Conservation (phyloP, 495 filamentous ascomycete species). For the Astrothelium subdiscretum region DNA sequence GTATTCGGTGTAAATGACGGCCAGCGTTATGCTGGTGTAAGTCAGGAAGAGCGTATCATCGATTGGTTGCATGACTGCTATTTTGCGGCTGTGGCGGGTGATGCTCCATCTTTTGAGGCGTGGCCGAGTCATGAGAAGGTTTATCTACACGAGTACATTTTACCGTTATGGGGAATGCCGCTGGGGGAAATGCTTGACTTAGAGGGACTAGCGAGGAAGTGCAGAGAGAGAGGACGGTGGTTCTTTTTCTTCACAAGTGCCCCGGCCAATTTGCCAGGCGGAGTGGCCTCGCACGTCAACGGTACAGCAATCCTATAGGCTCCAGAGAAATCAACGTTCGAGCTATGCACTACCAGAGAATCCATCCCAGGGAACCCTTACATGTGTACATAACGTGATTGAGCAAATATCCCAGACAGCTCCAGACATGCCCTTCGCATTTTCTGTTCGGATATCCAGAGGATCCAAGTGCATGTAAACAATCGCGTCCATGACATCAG, state of each 20-base stretch:
- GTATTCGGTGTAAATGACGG: slow-evolving; percentile 22
- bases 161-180: slow-evolving; percentile 54
- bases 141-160: slow-evolving; percentile 49
- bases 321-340: background rate
- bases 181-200: slow-evolving; percentile 52
- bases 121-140: slow-evolving; percentile 41
- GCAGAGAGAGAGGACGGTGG: slow-evolving; percentile 45
- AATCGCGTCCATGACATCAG: background rate
- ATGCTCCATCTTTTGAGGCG: slow-evolving; percentile 49
- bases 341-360: background rate
- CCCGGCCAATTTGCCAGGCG: slow-evolving; percentile 44
- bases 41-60: slow-evolving; percentile 45
- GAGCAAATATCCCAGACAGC: too few species aligned
- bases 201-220: slow-evolving; percentile 37
- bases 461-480: background rate
- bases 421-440: too few species aligned
- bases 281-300: slow-evolving; percentile 28
- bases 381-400: too few species aligned
- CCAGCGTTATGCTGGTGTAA: slow-evolving; percentile 43
- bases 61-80: slow-evolving; percentile 59
- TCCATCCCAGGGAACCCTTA: background rate
- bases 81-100: slow-evolving; percentile 51
- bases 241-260: slow-evolving; percentile 55
- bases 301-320: background rate
- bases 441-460: too few species aligned